These are phyloP conservation scores for Furcasterigmium sp. DNA, from an alignment of 2,329 filamentous ascomycete species.

Conservation along the genomic window DNA sequence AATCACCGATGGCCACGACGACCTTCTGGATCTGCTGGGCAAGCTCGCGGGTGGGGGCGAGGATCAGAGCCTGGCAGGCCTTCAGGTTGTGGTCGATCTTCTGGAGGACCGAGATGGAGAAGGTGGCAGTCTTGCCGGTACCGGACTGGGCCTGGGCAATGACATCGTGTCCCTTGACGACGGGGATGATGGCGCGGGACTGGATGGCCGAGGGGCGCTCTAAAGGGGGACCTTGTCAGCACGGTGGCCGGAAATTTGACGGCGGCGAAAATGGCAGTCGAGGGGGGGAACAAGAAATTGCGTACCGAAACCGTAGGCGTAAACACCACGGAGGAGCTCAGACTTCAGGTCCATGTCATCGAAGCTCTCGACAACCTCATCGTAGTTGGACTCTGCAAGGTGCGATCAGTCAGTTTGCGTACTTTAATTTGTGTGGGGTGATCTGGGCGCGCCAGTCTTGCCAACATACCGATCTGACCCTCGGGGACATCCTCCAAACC, in stretches of 20 bases:
- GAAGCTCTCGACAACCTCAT: conserved; percentile 99
- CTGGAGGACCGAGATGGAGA: conserved; percentile 98
- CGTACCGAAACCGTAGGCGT: conserved; percentile 6
- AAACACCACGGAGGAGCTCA: conserved; percentile 83
- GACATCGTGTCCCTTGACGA: conserved; percentile 99
- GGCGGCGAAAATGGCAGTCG: too few species aligned
- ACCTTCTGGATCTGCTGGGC: conserved; percentile 99
- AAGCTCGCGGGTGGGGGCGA: conserved; percentile 96
- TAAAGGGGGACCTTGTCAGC: conserved; percentile 32
- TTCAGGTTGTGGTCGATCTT: conserved; percentile 95
- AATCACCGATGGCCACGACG: conserved; percentile 96
- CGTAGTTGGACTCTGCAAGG: conserved; percentile 87
- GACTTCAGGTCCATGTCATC: conserved; percentile 96
- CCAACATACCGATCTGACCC: conserved; percentile 55
- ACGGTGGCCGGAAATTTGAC: neutral
- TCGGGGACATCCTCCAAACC: conserved; percentile 97
- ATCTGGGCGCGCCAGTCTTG: conserved; percentile 1
- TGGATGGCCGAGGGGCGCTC: conserved; percentile 99
- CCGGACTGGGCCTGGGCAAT: conserved; percentile 99
- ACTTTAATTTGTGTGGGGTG: conserved; percentile 1
- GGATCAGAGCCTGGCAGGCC: conserved; percentile 96
- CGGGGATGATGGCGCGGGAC: conserved; percentile 99
- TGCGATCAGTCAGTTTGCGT: neutral
- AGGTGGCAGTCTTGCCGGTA: conserved; percentile 99
- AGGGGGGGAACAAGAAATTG: conserved; percentile 12